Percentiles rank a stretch among this genome's conserved stretches.
phyloP scores from a whole-genome alignment of 768 basidiomycete genomes.

The Rhodotorula sphaerocarpa region DNA sequence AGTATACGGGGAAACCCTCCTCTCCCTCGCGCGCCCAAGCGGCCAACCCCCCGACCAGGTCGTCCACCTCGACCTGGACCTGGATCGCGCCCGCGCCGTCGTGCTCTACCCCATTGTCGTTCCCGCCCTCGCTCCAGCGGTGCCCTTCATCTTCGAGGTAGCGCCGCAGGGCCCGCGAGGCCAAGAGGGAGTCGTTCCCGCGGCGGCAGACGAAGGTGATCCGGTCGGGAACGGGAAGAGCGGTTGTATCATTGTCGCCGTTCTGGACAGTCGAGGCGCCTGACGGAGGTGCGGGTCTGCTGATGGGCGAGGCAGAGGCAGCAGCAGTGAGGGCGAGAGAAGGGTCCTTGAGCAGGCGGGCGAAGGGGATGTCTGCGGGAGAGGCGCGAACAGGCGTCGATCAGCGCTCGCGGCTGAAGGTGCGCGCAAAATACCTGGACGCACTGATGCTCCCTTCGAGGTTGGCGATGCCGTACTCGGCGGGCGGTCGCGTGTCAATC shows the following conservation, averaged over 20 bases:
- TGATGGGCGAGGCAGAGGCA: neutral
- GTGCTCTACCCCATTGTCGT: too few relatives aligned
- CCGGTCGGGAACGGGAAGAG: neutral
- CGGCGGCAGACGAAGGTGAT: constrained; percentile 26
- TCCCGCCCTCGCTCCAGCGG: too few relatives aligned
- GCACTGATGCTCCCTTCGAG: constrained; percentile 26
- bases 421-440: neutral
- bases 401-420: neutral
- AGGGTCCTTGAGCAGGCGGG: constrained; percentile 16
- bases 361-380: constrained; percentile 26
- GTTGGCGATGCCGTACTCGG: constrained; percentile 31
- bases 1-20: constrained; percentile 30
- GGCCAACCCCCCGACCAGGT: constrained; percentile 19
- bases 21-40: constrained; percentile 20
- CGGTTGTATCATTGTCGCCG: too few relatives aligned
- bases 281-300: too few relatives aligned
- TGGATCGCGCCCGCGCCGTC: neutral
- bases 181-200: constrained; percentile 34
- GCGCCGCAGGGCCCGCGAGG: constrained; percentile 20
- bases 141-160: too few relatives aligned
- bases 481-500: constrained; percentile 24
- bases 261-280: too few relatives aligned
- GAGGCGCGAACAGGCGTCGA: neutral
- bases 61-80: constrained; percentile 6
- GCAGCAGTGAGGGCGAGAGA: constrained; percentile 1